Percentiles rank a stretch among this genome's conserved stretches.
Evolutionary conservation across 441 rosid genomes (phyloP).

Genomic region (Erodium trifolium): DNA sequence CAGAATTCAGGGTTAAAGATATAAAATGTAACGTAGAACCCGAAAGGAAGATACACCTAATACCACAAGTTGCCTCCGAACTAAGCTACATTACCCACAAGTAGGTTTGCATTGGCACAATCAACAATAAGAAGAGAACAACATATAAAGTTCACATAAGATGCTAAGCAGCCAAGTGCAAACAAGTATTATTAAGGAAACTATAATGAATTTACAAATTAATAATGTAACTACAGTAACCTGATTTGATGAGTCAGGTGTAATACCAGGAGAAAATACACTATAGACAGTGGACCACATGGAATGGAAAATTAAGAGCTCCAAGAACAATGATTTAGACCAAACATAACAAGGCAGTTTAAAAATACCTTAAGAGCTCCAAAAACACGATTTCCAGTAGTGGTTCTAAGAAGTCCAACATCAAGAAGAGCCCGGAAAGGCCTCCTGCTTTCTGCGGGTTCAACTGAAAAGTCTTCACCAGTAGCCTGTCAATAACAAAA

Average conservation of each 20-base stretch:
- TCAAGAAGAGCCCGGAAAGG: slow-evolving; percentile 42
- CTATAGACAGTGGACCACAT: too few species aligned
- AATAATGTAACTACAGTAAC: too few species aligned
- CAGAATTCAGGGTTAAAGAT: background rate
- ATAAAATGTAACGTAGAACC: background rate
- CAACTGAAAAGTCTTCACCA: slow-evolving; percentile 84
- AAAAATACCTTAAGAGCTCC: slow-evolving; percentile 68
- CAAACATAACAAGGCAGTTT: background rate
- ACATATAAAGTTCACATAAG: background rate
- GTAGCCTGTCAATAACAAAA: slow-evolving; percentile 38
- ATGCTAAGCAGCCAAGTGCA: background rate
- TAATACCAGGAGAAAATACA: too few species aligned
- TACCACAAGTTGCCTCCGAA: background rate
- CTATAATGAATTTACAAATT: too few species aligned
- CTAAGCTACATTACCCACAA: background rate
- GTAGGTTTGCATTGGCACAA: background rate
- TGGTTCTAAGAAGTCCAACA: slow-evolving; percentile 76
- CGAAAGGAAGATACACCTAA: background rate
- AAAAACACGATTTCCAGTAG: slow-evolving; percentile 72
- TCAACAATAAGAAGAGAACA: background rate
- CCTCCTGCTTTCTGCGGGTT: slow-evolving; percentile 52
- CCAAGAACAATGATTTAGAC: too few species aligned
- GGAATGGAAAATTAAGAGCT: too few species aligned
- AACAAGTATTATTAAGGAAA: background rate
- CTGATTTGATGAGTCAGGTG: too few species aligned